Percentiles rank a stretch among this genome's conserved stretches.
Conservation (phyloP, 805 yeast genomes). For the Wickerhamomyces mucosus region DNA sequence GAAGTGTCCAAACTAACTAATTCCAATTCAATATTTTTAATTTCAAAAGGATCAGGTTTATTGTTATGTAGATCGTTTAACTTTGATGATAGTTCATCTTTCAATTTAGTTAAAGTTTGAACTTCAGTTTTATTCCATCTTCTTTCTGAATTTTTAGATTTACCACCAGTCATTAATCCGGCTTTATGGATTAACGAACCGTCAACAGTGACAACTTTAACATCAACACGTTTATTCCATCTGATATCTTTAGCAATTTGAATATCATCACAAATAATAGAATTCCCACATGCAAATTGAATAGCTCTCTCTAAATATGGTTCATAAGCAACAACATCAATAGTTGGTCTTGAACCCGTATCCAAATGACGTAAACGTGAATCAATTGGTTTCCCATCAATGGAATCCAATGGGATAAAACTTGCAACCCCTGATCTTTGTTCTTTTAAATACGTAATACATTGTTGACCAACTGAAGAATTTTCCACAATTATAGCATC, state of each 20-base stretch:
- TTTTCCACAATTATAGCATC: constrained; percentile 82
- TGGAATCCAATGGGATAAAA: constrained; percentile 80
- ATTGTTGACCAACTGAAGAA: constrained; percentile 56
- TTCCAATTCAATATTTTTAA: constrained; percentile 49
- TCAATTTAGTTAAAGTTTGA: constrained; percentile 39
- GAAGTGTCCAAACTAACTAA: constrained; percentile 39
- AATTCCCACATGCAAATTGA: constrained; percentile 67
- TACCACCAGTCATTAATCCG: constrained; percentile 92
- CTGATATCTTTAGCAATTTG: constrained; percentile 60
- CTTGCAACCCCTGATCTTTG: constrained; percentile 80
- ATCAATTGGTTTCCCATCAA: constrained; percentile 46
- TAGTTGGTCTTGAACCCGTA: constrained; percentile 50
- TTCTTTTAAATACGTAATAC: constrained; percentile 72
- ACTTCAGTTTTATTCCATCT: constrained; percentile 72
- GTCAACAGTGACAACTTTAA: constrained; percentile 69
- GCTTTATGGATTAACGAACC: constrained; percentile 81
- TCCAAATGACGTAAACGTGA: constrained; percentile 44
- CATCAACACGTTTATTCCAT: constrained; percentile 50
- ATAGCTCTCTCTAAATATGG: constrained; percentile 64
- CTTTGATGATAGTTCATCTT: constrained; percentile 38
- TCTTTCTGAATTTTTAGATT: constrained; percentile 35
- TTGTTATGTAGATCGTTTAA: constrained; percentile 31
- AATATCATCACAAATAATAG: constrained; percentile 69
- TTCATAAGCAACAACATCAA: constrained; percentile 69
- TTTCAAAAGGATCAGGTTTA: constrained; percentile 45